Conservation (phyloP, 2,329 filamentous ascomycete genomes). For the Bipolaris zeicola region DNA sequence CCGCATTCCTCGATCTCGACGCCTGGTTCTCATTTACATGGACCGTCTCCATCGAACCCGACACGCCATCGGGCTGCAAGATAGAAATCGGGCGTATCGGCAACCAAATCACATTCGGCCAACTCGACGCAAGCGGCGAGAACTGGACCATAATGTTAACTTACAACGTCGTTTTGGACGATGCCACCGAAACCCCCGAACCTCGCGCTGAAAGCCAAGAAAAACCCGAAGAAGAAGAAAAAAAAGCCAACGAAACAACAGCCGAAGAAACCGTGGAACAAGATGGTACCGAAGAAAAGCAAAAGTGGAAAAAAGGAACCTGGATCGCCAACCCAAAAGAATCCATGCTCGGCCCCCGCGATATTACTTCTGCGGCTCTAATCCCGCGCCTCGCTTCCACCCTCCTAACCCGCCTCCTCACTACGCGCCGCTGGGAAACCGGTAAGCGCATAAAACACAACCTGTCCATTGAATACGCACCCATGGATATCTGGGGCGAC, state of each 20-base stretch:
- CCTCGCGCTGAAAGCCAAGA: neutral
- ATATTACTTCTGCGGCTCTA: constrained; percentile 7
- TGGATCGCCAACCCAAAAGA: constrained; percentile 30
- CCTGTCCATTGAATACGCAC: constrained; percentile 32
- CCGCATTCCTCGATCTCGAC: constrained; percentile 29
- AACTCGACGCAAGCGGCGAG: constrained; percentile 21
- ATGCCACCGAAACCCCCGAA: neutral
- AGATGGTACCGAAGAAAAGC: neutral
- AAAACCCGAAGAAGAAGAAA: neutral
- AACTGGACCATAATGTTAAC: constrained; percentile 30
- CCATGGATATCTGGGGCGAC: constrained; percentile 35
- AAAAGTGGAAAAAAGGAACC: neutral
- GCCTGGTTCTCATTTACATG: constrained; percentile 35
- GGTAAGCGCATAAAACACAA: constrained; percentile 22
- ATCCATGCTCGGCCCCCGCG: constrained; percentile 26
- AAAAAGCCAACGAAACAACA: neutral
- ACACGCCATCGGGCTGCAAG: constrained; percentile 14
- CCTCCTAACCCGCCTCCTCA: neutral
- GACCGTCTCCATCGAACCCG: constrained; percentile 16
- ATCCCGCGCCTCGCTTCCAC: neutral
- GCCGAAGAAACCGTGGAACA: neutral
- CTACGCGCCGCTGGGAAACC: constrained; percentile 22
- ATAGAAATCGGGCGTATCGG: constrained; percentile 32
- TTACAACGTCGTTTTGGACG: constrained; percentile 19
- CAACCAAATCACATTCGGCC: constrained; percentile 32